These are phyloP conservation scores for Annona squamosa DNA, from an alignment of 164 flowering plant genomes.

Conservation along the genomic window DNA sequence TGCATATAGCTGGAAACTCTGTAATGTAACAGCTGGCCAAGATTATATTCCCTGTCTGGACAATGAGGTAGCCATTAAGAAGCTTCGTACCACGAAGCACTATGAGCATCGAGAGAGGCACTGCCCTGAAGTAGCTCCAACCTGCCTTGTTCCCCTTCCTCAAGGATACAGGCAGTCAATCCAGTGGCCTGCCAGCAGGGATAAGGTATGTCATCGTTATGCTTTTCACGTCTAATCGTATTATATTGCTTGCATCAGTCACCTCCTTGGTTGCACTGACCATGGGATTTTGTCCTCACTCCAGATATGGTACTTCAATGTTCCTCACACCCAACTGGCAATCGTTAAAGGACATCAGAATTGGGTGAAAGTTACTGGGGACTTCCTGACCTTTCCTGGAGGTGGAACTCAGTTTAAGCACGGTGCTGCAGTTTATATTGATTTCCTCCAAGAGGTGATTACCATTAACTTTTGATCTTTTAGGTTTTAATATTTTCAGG, in stretches of 20 bases:
- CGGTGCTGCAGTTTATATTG: conserved; percentile 93
- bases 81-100: conserved; percentile 73
- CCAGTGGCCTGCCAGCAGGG: conserved; percentile 92
- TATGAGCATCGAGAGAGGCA: conserved; percentile 98
- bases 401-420: conserved; percentile 97
- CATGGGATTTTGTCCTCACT: conserved; percentile 1
- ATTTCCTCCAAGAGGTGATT: conserved; percentile 66
- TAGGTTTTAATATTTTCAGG: neutral
- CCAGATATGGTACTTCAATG: conserved; percentile 94
- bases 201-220: conserved; percentile 45
- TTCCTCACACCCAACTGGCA: conserved; percentile 89
- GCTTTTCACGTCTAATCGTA: neutral
- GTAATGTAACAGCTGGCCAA: conserved; percentile 77
- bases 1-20: conserved; percentile 54
- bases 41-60: conserved; percentile 98
- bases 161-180: conserved; percentile 71
- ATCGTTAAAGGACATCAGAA: conserved; percentile 87
- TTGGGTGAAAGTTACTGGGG: conserved; percentile 91
- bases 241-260: neutral
- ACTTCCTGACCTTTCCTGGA: conserved; percentile 91
- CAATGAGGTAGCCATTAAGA: conserved; percentile 65
- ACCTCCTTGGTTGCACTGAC: neutral
- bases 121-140: conserved; percentile 76
- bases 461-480: neutral
- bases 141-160: conserved; percentile 88